These are phyloP conservation scores for Apiotrichum veenhuisii DNA, from an alignment of 1,284 basidiomycete genomes.

Conservation along the genomic window DNA sequence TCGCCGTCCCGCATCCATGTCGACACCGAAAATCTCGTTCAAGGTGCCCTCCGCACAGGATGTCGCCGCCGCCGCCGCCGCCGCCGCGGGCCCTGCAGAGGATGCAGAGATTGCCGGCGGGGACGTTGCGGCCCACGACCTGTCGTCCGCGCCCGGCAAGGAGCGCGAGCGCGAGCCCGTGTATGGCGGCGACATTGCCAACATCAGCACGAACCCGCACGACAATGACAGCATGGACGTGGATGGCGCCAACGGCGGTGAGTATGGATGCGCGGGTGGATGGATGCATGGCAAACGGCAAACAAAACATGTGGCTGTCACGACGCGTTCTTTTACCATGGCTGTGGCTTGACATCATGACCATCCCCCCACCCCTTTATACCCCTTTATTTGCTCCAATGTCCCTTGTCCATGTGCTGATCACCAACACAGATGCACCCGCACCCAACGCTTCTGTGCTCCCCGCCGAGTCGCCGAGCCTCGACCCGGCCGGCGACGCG, in stretches of 20 bases:
- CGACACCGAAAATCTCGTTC: constrained; percentile 46
- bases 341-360: too few relatives aligned
- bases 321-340: too few relatives aligned
- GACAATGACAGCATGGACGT: constrained; percentile 28
- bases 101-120: constrained; percentile 26
- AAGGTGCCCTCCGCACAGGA: constrained; percentile 26
- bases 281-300: neutral
- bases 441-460: constrained; percentile 11
- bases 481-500: constrained; percentile 14
- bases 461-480: constrained; percentile 12
- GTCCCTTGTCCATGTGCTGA: neutral
- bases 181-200: constrained; percentile 45
- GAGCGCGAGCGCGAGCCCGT: constrained; percentile 49
- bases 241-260: constrained; percentile 28
- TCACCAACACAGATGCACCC: constrained; percentile 24
- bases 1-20: constrained; percentile 24
- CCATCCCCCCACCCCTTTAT: too few relatives aligned
- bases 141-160: constrained; percentile 46
- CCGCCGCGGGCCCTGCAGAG: neutral
- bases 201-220: constrained; percentile 34
- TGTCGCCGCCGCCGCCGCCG: neutral
- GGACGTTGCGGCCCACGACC: constrained; percentile 43
- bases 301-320: too few relatives aligned
- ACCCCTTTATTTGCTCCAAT: neutral
- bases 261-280: constrained; percentile 2